These are phyloP conservation scores for Mycothermus thermophilus DNA, from an alignment of 495 filamentous ascomycete species.

Conservation along the genomic window DNA sequence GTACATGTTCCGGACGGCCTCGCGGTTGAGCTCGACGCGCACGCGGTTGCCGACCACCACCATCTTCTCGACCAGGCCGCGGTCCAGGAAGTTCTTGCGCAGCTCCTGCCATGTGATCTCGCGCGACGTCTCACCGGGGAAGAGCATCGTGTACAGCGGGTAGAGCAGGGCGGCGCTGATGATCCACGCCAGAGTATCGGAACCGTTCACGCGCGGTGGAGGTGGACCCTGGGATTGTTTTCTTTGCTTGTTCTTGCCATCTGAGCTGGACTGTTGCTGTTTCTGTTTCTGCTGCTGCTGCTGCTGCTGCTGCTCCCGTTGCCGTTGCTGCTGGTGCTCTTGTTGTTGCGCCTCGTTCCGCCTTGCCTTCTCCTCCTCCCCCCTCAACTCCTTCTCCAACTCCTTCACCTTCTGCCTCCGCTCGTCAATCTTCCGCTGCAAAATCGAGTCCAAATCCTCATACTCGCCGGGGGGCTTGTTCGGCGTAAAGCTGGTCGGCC, in stretches of 20 bases:
- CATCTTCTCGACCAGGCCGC: conserved; percentile 88
- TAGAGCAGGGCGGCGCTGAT: conserved; percentile 9
- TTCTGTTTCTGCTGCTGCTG: conserved; percentile 12
- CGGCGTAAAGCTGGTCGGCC: conserved; percentile 6
- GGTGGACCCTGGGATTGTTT: conserved; percentile 2
- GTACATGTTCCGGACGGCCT: conserved; percentile 62
- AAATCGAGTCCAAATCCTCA: not conserved
- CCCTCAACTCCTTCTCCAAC: conserved; percentile 11
- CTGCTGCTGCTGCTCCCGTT: conserved; percentile 1
- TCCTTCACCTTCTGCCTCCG: conserved; percentile 7
- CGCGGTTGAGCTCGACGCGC: conserved; percentile 69
- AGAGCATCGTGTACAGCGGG: conserved; percentile 11
- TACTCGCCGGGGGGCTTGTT: conserved; percentile 12
- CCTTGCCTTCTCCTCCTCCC: conserved; percentile 3
- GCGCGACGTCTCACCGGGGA: conserved; percentile 11
- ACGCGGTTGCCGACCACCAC: conserved; percentile 62
- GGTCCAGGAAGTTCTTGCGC: conserved; percentile 79
- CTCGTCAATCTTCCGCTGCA: conserved; percentile 8
- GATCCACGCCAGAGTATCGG: conserved; percentile 7
- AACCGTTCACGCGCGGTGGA: not conserved
- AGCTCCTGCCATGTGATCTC: conserved; percentile 99
- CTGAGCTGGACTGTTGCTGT: conserved; percentile 15
- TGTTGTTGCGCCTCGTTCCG: conserved; percentile 9
- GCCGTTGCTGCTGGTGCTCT: conserved; percentile 13
- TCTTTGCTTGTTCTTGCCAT: too few species aligned